Base-by-base conservation (phyloP, 768 basidiomycete species). In the Trametes cubensis region DNA sequence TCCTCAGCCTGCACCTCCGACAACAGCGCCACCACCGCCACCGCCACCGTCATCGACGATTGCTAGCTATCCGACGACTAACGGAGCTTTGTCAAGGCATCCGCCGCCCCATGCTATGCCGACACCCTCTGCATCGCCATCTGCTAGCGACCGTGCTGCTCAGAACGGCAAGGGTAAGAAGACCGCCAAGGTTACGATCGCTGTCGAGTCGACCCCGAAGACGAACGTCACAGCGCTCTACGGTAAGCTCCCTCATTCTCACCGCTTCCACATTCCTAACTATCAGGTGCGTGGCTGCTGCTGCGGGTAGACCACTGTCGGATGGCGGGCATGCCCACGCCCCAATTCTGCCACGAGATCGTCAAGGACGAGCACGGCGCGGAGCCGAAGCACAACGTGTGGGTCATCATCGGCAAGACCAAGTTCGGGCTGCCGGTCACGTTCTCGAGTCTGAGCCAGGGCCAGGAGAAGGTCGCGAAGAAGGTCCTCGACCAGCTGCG, bases 381-480 rank as follows among this genome's bases (percentile, higher is more conserved):
- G 47, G 61, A 63, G 41, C 69, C 66, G 26, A 73, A 69, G 55
- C 78, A 75, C 55, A 78, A 75, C 38, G 80, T 80, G 5, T 83
- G 81, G 81, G 77, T 81, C n/a, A 72, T 79, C 59, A 75, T 81
- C 44, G 79, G 77, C 18, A 73, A 72, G 38, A 78, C 79, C 47
- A 75, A 77, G 23, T 75, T 79, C 48, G 80, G 81, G 66, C 72
- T 82, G n/a, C 80, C 74, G 15, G 72, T 72, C 48, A 73, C 69
- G 21, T 82, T 80, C 60, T 57, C 59, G 30, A 78, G 69, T 28
- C 64, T 74, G 39, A 74, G 73, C 39, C 76, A 78, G 62, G 81
- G 80, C 18, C 68, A 75, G 44, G 74, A 81, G 67, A 73, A 76
- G 38, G 73, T 83, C 6, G 77, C 81, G 46, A 81, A 78, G 72